Evolutionary conservation across 148 eudicot species (phyloP).

Genomic region (Amaranthus hypochondriacus): DNA sequence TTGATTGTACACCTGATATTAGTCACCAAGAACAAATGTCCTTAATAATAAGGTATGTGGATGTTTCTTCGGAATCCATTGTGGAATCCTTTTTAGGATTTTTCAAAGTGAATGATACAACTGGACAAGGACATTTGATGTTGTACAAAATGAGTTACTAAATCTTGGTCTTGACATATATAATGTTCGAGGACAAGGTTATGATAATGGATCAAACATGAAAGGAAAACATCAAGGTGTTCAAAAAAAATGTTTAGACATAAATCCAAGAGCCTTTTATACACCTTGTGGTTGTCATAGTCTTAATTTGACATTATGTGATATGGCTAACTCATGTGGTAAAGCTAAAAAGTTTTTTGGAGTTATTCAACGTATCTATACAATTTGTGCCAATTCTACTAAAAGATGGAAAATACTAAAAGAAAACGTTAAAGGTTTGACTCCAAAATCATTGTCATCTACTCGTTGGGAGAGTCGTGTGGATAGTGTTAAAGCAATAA

Average conservation of each 20-base stretch:
- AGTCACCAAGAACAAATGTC: neutral
- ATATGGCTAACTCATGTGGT: conserved; percentile 25
- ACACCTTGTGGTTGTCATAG: conserved; percentile 17
- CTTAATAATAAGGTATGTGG: too few species aligned
- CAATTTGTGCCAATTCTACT: conserved; percentile 29
- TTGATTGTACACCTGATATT: neutral
- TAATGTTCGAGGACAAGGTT: conserved; percentile 15
- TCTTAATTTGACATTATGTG: conserved; percentile 17
- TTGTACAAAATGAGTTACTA: neutral
- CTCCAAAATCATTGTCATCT: too few species aligned
- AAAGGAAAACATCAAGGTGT: conserved; percentile 21
- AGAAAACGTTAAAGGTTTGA: conserved; percentile 4
- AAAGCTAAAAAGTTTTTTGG: conserved; percentile 28
- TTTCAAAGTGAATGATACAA: conserved; percentile 20
- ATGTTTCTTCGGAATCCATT: neutral
- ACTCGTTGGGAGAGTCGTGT: too few species aligned
- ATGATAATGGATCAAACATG: conserved; percentile 17
- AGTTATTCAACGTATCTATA: conserved; percentile 26
- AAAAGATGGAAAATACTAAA: conserved; percentile 28
- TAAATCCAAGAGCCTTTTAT: conserved; percentile 26
- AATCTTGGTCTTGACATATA: conserved; percentile 10
- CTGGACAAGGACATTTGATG: conserved; percentile 5
- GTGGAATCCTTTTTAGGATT: conserved; percentile 19
- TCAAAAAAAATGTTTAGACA: conserved; percentile 17
- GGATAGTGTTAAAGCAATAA: too few species aligned